Evolutionary conservation across 202 grass and related monocot species (phyloP), one percentile per base, ranked within the genome.

Genomic region (Dendrocalamus latiflorus): DNA sequence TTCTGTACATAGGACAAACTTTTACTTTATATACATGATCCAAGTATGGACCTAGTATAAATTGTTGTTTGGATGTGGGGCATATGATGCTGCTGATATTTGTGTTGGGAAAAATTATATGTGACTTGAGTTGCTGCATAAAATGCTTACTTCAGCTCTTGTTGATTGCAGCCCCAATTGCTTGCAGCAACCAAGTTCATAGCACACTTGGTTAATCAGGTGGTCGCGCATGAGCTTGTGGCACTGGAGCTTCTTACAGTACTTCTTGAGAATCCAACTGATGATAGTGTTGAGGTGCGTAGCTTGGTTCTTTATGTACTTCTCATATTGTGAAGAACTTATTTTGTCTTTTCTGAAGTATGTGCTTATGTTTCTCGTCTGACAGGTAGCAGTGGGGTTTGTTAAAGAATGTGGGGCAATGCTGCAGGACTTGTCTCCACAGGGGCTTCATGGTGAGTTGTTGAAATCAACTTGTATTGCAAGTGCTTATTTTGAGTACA

Each of bases 191-290:
- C 93, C 54, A 98, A 98, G 80, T 98, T 98, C 69, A 91, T 98
- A 79, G 95, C 95, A 17, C 95, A 98, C 82, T 89, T 98, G 73
- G 95, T 95, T 74, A 98, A 98, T 80, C 95, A 98, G 86, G 87
- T 95, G 20, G 95, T 98, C 45, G 93, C 86, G 0, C 91, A 95
- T 61, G 94, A 97, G 78, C 67, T 97, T 3, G 78, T 97, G 56
- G 86, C 94, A 2, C 56, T 94, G 53, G 94, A 98, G 84, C 95
- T 98, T 91, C 89, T 98, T 69, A 88, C 95, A n/a, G 85, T 95
- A 24, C 83, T 98, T 25, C 83, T 98, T 38, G 95, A 95, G 77
- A 95, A 98, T 80, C 93, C 93, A 47, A 91, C 91, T 33, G 93
- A 98, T 89, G 95, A 95, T 72, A 95, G 93, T 65, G 93, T 98